These are phyloP conservation scores for Russula abietina DNA, from an alignment of 768 basidiomycete species.

Conservation along the genomic window DNA sequence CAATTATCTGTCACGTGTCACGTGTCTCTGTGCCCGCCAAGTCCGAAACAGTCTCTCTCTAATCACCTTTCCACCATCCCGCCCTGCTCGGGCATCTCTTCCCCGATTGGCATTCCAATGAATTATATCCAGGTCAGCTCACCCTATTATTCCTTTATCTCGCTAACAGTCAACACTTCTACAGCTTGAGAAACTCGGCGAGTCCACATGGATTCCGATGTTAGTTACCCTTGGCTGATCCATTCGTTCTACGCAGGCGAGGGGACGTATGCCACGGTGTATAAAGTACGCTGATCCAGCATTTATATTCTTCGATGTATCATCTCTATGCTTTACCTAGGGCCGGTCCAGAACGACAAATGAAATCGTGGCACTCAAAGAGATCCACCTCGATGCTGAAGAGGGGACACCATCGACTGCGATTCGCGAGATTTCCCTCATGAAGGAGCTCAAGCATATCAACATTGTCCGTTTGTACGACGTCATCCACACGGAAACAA, in stretches of 20 bases:
- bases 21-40: too few species aligned
- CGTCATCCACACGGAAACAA: slow-evolving; percentile 98
- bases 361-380: slow-evolving; percentile 96
- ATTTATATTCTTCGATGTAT: slow-evolving; percentile 7
- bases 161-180: slow-evolving; percentile 16
- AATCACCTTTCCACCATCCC: neutral
- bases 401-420: slow-evolving; percentile 98
- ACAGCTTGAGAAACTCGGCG: slow-evolving; percentile 85
- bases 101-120: slow-evolving; percentile 30
- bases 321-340: slow-evolving; percentile 34
- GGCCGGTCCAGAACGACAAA: slow-evolving; percentile 97
- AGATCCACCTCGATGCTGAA: slow-evolving; percentile 98
- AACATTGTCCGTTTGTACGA: slow-evolving; percentile 98
- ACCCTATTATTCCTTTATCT: neutral
- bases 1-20: slow-evolving; percentile 10
- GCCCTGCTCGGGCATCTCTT: neutral
- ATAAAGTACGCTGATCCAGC: slow-evolving; percentile 56
- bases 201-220: slow-evolving; percentile 18
- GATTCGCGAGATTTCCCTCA: slow-evolving; percentile 96
- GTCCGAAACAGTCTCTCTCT: too few species aligned
- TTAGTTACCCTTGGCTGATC: neutral
- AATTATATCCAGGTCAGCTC: slow-evolving; percentile 53
- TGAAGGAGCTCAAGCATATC: slow-evolving; percentile 99
- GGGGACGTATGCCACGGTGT: slow-evolving; percentile 96
- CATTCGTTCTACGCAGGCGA: slow-evolving; percentile 45